These are phyloP conservation scores for Pyropia yezoensis DNA, from an alignment of 23 red algal species.

Conservation along the genomic window DNA sequence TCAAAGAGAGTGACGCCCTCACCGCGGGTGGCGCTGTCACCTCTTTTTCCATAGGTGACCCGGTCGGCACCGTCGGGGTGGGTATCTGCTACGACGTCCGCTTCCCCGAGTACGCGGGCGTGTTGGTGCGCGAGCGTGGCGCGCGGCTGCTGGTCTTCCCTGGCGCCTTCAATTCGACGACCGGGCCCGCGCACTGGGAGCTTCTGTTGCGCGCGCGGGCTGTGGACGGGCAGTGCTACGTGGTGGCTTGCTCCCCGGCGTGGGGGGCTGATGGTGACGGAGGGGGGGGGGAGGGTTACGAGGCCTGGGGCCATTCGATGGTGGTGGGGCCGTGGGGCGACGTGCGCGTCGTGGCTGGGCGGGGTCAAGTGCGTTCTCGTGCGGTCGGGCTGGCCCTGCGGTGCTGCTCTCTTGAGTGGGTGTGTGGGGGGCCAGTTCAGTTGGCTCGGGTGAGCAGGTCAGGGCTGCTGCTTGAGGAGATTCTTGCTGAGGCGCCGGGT, in stretches of 20 bases:
- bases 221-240: slow-evolving; percentile 90
- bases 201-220: slow-evolving; percentile 72
- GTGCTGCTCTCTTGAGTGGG: neutral
- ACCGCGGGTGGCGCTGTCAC: slow-evolving; percentile 60
- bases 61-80: slow-evolving; percentile 47
- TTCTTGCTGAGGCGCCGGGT: too few species aligned
- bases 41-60: slow-evolving; percentile 37
- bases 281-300: slow-evolving; percentile 49
- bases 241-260: slow-evolving; percentile 81
- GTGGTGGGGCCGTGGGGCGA: slow-evolving; percentile 92
- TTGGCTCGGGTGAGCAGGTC: too few species aligned
- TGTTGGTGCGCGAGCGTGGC: slow-evolving; percentile 36
- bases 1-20: slow-evolving; percentile 82
- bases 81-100: slow-evolving; percentile 97
- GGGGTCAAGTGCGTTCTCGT: neutral
- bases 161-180: slow-evolving; percentile 99
- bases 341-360: slow-evolving; percentile 41
- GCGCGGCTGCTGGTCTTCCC: slow-evolving; percentile 65
- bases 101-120: slow-evolving; percentile 80
- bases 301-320: slow-evolving; percentile 85
- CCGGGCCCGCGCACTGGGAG: slow-evolving; percentile 96
- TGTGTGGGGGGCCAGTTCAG: neutral
- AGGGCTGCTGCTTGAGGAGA: too few species aligned
- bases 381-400: neutral
- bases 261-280: neutral